Conservation (phyloP, 192 early-diverging fungal species). For the Physocladia obscura region DNA sequence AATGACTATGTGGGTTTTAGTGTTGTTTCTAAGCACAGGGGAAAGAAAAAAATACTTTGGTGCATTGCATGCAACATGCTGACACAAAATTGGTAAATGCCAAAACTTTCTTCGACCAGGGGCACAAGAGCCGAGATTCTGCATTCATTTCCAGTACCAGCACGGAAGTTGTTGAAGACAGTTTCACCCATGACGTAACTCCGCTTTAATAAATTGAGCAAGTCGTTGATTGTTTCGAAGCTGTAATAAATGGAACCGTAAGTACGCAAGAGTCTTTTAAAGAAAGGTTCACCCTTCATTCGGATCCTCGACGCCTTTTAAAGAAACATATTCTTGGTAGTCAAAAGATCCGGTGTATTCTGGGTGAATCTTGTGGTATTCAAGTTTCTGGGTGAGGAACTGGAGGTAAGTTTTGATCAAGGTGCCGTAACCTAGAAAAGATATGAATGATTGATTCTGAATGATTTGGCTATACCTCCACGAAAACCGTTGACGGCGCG, state of each 20-base stretch:
- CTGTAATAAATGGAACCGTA: constrained; percentile 48
- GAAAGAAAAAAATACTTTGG: constrained; percentile 50
- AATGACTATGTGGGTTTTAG: constrained; percentile 33
- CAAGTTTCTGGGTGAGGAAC: constrained; percentile 85
- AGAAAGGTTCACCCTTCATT: constrained; percentile 74
- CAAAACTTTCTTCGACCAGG: constrained; percentile 93
- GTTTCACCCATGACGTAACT: constrained; percentile 89
- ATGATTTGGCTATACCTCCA: constrained; percentile 5
- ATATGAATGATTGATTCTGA: constrained; percentile 42
- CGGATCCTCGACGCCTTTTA: constrained; percentile 93
- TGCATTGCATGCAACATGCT: constrained; percentile 97
- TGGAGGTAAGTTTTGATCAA: constrained; percentile 90
- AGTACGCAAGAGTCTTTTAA: not conserved
- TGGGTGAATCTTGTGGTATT: constrained; percentile 87
- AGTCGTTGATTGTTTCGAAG: constrained; percentile 94
- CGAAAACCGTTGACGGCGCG: constrained; percentile 14
- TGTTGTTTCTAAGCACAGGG: not conserved
- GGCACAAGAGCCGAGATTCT: constrained; percentile 93
- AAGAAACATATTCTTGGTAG: constrained; percentile 93
- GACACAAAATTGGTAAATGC: constrained; percentile 93
- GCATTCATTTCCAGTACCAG: constrained; percentile 86
- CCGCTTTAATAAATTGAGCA: constrained; percentile 88
- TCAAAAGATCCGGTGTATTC: constrained; percentile 95
- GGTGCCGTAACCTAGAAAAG: constrained; percentile 65
- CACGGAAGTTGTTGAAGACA: constrained; percentile 81